These are phyloP conservation scores for Amylocystis lapponica DNA, from an alignment of 768 basidiomycete species.

Conservation along the genomic window DNA sequence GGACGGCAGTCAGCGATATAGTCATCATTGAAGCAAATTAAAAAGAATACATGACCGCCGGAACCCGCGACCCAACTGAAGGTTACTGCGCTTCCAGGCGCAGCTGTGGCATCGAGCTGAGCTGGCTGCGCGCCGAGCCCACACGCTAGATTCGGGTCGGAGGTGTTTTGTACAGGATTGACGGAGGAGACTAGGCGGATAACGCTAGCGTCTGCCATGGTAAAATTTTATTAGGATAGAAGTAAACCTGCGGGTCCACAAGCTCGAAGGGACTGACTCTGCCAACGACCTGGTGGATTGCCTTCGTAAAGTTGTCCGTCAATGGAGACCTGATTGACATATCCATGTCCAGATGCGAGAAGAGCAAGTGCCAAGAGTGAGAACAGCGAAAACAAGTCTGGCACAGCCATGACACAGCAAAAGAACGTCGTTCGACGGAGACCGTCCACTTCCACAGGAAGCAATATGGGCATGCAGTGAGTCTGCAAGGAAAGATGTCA, in stretches of 20 bases:
- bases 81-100: conserved; percentile 50
- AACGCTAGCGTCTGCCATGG: conserved; percentile 11
- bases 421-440: too few relatives aligned
- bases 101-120: conserved; percentile 43
- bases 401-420: too few relatives aligned
- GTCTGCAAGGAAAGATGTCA: too few relatives aligned
- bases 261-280: conserved; percentile 7
- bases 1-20: not conserved
- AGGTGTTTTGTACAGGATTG: conserved; percentile 48
- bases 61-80: conserved; percentile 51
- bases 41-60: conserved; percentile 15
- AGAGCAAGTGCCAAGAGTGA: too few relatives aligned
- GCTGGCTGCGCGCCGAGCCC: conserved; percentile 48
- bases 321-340: conserved; percentile 34
- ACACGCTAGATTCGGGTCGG: conserved; percentile 51
- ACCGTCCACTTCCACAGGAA: too few relatives aligned
- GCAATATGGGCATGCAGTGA: too few relatives aligned
- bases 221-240: not conserved
- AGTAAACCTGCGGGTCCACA: not conserved
- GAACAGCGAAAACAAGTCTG: too few relatives aligned
- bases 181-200: conserved; percentile 39
- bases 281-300: conserved; percentile 34
- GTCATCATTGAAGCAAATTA: not conserved
- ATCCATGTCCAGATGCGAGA: conserved; percentile 38
- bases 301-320: conserved; percentile 41